These are phyloP conservation scores for Candida tallmaniae DNA, from an alignment of 805 yeast genomes.

Conservation along the genomic window DNA sequence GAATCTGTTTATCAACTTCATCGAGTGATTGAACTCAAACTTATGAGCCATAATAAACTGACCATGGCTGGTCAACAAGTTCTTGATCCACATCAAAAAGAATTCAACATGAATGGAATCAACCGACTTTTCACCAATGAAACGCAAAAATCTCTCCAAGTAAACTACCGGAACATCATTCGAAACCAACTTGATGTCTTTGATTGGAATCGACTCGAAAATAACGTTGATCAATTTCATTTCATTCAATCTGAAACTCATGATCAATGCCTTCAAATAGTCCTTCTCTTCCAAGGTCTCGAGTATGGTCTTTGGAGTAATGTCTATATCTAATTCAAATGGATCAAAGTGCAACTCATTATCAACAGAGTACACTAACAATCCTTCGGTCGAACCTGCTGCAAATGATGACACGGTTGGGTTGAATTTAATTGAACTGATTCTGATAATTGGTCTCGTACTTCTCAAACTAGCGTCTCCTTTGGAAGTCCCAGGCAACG, in stretches of 20 bases:
- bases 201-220: constrained; percentile 67
- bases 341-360: constrained; percentile 81
- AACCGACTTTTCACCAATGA: constrained; percentile 62
- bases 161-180: constrained; percentile 75
- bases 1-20: constrained; percentile 72
- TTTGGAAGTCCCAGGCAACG: constrained; percentile 83
- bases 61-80: constrained; percentile 70
- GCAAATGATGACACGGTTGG: constrained; percentile 91
- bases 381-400: constrained; percentile 93
- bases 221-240: constrained; percentile 63
- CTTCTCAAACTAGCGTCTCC: constrained; percentile 72
- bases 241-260: constrained; percentile 94
- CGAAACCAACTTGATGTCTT: constrained; percentile 64
- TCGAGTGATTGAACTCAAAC: constrained; percentile 55
- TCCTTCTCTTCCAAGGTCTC: constrained; percentile 57
- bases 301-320: constrained; percentile 74
- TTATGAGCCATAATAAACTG: constrained; percentile 59
- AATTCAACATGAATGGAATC: constrained; percentile 83
- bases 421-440: constrained; percentile 72
- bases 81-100: constrained; percentile 75
- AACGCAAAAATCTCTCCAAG: constrained; percentile 58
- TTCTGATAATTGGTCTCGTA: constrained; percentile 77
- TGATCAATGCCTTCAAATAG: constrained; percentile 74
- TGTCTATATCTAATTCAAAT: constrained; percentile 86
- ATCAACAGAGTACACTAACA: constrained; percentile 77